Conservation (phyloP, 768 basidiomycete genomes). For the Tulasnella sp. region DNA sequence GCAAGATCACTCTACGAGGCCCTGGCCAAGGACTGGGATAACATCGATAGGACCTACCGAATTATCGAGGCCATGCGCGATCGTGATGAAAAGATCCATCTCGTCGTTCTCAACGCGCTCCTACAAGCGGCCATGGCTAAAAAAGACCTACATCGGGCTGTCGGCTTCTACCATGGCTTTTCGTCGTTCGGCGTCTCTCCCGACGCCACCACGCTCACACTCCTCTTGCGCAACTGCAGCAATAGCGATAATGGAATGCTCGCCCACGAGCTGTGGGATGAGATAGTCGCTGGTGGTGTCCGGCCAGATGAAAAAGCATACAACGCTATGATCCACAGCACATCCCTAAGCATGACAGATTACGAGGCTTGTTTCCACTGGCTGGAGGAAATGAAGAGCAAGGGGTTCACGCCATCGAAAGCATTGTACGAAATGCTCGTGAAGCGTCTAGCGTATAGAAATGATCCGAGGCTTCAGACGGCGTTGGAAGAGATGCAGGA, state of each 20-base stretch:
- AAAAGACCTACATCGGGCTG: constrained; percentile 61
- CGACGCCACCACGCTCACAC: constrained; percentile 50
- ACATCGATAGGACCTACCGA: constrained; percentile 53
- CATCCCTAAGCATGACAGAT: constrained; percentile 37
- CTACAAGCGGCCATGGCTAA: constrained; percentile 49
- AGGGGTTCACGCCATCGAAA: constrained; percentile 41
- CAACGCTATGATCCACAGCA: not conserved
- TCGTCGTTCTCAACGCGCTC: constrained; percentile 52
- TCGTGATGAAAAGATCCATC: constrained; percentile 43
- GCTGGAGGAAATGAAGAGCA: constrained; percentile 76
- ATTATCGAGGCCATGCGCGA: constrained; percentile 47
- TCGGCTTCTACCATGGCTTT: constrained; percentile 63
- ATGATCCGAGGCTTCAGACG: constrained; percentile 51
- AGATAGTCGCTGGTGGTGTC: not conserved
- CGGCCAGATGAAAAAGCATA: not conserved
- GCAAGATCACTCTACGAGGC: constrained; percentile 41
- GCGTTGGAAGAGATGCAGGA: constrained; percentile 63
- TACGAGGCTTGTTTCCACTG: constrained; percentile 87
- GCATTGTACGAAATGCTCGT: constrained; percentile 50
- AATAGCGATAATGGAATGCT: not conserved
- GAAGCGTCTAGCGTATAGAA: constrained; percentile 41
- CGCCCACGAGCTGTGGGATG: not conserved
- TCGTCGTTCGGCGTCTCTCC: constrained; percentile 44
- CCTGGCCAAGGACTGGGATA: constrained; percentile 37
- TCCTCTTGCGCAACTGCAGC: constrained; percentile 44